Evolutionary conservation across 148 eudicot genomes (phyloP).

Genomic region (Cornus controversa): DNA sequence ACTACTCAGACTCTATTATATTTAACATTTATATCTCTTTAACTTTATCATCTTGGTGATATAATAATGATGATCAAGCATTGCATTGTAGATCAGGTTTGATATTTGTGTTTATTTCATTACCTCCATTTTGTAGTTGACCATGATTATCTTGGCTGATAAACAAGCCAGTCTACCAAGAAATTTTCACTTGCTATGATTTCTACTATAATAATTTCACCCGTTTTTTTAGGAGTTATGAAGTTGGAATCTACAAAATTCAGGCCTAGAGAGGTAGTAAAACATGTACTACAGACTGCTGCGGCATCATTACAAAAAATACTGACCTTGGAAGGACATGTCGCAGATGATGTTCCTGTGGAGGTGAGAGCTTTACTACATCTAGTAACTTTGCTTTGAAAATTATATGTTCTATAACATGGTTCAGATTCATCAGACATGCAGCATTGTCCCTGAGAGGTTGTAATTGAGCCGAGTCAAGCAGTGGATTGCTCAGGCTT

Average conservation of each 20-base stretch:
- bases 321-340: constrained; percentile 78
- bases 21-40: background rate
- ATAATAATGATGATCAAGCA: background rate
- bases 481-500: too few relatives aligned
- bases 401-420: background rate
- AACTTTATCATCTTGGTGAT: background rate
- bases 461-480: too few relatives aligned
- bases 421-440: background rate
- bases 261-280: constrained; percentile 90
- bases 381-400: background rate
- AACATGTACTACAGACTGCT: constrained; percentile 91
- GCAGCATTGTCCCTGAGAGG: background rate
- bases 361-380: constrained; percentile 46
- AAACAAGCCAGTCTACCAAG: background rate
- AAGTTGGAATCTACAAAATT: constrained; percentile 89
- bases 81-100: background rate
- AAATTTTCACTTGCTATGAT: background rate
- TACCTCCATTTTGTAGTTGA: background rate
- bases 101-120: background rate
- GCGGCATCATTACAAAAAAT: constrained; percentile 84
- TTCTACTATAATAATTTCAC: background rate
- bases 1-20: background rate
- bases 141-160: background rate
- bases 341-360: constrained; percentile 73
- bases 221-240: constrained; percentile 71